phyloP scores from a whole-genome alignment of 768 basidiomycete species.

The Suillus cothurnatus region DNA sequence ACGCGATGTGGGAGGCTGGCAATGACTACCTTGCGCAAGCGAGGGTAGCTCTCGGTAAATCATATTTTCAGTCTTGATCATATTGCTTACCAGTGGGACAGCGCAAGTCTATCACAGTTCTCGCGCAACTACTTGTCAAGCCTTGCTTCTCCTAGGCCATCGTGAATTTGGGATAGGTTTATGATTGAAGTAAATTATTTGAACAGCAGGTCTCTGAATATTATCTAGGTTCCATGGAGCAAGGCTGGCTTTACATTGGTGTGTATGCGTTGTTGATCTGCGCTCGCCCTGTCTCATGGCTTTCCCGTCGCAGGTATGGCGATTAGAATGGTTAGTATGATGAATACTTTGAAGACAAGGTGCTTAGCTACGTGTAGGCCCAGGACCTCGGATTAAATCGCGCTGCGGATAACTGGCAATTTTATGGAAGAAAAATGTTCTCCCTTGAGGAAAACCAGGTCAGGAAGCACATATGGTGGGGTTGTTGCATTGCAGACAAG shows the following conservation, averaged over 20 bases:
- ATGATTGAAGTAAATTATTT: constrained; percentile 7
- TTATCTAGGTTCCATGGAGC: constrained; percentile 64
- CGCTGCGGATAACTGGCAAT: constrained; percentile 74
- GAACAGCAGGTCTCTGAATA: constrained; percentile 15
- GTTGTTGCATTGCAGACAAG: constrained; percentile 72
- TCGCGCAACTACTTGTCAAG: constrained; percentile 77
- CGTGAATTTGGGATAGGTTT: constrained; percentile 85
- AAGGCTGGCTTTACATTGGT: constrained; percentile 87
- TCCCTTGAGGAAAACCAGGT: constrained; percentile 67
- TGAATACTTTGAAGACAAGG: neutral
- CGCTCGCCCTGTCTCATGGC: constrained; percentile 8
- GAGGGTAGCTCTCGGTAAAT: constrained; percentile 60
- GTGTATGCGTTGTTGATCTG: constrained; percentile 11
- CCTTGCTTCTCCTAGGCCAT: constrained; percentile 76
- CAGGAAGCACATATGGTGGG: constrained; percentile 81
- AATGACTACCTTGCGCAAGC: constrained; percentile 65
- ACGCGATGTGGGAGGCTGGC: constrained; percentile 74
- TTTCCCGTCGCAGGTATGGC: constrained; percentile 55
- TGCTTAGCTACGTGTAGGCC: constrained; percentile 47
- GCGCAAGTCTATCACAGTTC: constrained; percentile 67
- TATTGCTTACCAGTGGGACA: constrained; percentile 28
- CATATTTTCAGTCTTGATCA: neutral
- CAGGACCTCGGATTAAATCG: constrained; percentile 82
- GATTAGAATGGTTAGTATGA: constrained; percentile 61
- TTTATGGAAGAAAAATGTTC: constrained; percentile 61